These are phyloP conservation scores for Penicillium coffeae DNA, from an alignment of 495 filamentous ascomycete species.

Conservation along the genomic window DNA sequence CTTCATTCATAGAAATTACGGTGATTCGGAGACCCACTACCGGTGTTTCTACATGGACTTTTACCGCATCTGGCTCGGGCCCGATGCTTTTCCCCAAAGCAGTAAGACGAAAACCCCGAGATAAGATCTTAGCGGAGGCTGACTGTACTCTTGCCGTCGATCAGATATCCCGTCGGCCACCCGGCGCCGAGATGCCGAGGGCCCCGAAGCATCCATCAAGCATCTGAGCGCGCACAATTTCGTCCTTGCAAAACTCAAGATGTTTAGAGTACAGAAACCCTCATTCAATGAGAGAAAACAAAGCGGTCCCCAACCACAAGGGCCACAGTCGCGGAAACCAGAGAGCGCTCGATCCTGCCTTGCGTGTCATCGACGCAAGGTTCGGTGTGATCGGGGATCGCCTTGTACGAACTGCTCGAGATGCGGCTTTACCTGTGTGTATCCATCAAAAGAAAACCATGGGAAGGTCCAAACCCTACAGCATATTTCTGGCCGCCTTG, in stretches of 20 bases:
- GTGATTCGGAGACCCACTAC: no score
- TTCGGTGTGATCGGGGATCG: conserved; percentile 58
- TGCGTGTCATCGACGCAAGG: conserved; percentile 59
- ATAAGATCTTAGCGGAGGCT: no score
- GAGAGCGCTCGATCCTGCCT: conserved; percentile 11
- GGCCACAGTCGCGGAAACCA: background rate
- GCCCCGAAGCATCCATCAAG: no score
- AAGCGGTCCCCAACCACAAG: background rate
- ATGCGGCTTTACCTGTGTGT: conserved; percentile 50
- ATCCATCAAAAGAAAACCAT: conserved; percentile 49
- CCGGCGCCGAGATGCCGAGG: no score
- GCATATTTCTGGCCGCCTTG: conserved; percentile 51
- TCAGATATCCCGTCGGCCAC: no score
- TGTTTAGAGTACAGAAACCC: conserved; percentile 3
- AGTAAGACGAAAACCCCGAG: no score
- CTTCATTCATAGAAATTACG: no score
- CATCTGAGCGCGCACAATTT: no score
- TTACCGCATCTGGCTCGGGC: no score
- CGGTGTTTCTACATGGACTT: no score
- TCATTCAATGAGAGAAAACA: background rate
- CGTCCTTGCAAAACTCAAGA: background rate
- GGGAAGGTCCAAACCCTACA: conserved; percentile 47
- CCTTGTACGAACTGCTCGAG: conserved; percentile 61
- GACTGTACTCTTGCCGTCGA: no score
- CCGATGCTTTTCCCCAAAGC: no score